These are phyloP conservation scores for Larix sibirica DNA, from an alignment of 83 land plant species.

Conservation along the genomic window DNA sequence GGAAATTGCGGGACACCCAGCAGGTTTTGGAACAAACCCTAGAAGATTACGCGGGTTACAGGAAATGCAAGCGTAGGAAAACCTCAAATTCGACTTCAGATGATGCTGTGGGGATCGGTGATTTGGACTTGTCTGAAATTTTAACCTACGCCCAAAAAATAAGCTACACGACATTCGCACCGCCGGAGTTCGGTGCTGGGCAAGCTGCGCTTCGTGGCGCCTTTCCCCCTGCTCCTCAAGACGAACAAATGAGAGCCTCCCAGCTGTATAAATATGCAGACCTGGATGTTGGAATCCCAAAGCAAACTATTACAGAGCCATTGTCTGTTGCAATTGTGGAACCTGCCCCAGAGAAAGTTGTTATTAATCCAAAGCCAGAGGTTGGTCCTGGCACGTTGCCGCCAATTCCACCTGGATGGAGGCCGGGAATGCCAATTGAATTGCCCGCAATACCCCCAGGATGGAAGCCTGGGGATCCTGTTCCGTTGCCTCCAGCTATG, in stretches of 20 bases:
- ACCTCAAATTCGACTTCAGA: background rate
- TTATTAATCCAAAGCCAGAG: background rate
- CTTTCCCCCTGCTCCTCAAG: constrained; percentile 96
- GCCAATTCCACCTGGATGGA: constrained; percentile 74
- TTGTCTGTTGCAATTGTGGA: constrained; percentile 25
- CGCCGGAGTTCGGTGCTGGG: constrained; percentile 89
- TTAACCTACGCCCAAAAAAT: constrained; percentile 85
- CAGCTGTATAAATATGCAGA: constrained; percentile 71
- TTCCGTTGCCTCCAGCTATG: constrained; percentile 48
- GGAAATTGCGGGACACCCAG: constrained; percentile 68
- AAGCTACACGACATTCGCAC: constrained; percentile 98
- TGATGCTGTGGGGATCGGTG: background rate
- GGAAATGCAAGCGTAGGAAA: background rate
- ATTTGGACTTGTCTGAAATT: background rate
- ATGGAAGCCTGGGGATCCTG: constrained; percentile 96
- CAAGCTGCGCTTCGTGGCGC: constrained; percentile 81
- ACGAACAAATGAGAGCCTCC: constrained; percentile 93
- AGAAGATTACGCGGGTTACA: constrained; percentile 81
- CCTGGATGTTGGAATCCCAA: constrained; percentile 82
- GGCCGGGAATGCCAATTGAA: constrained; percentile 84
- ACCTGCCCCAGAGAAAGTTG: constrained; percentile 11
- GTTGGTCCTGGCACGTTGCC: background rate
- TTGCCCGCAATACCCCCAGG: constrained; percentile 88
- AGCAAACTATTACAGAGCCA: constrained; percentile 29
- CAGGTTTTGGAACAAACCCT: constrained; percentile 65